A percentile compares a stretch with the other conserved stretches of the same genome.
Conservation (phyloP, 2,329 filamentous ascomycete genomes). For the Neophaeococcomyces aloes region DNA sequence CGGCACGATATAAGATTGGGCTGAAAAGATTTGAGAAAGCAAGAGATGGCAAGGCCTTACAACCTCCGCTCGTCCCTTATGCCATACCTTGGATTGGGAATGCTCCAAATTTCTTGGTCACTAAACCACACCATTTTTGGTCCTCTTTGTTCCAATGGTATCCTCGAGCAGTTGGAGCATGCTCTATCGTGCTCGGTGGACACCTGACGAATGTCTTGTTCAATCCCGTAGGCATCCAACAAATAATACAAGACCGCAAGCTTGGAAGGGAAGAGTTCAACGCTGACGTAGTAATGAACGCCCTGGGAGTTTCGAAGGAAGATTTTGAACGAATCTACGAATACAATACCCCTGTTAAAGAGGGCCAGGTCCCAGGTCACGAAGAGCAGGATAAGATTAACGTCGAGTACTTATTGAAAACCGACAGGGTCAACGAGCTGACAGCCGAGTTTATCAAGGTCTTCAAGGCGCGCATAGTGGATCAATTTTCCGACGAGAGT, state of each 20-base stretch:
- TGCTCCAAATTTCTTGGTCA: constrained; percentile 11
- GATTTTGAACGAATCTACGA: constrained; percentile 9
- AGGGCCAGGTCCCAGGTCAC: constrained; percentile 1
- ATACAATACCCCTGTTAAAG: not conserved
- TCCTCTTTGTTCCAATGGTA: constrained; percentile 9
- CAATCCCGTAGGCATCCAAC: constrained; percentile 10
- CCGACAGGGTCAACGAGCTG: constrained; percentile 11
- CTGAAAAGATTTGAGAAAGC: not conserved
- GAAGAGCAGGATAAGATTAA: constrained; percentile 8
- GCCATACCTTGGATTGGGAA: constrained; percentile 13
- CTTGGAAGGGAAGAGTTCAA: constrained; percentile 12
- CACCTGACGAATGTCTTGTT: constrained; percentile 9
- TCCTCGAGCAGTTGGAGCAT: constrained; percentile 3
- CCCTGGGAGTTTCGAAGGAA: constrained; percentile 8
- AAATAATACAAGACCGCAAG: constrained; percentile 10
- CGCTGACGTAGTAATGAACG: constrained; percentile 4
- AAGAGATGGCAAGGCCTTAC: not conserved
- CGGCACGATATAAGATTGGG: not conserved
- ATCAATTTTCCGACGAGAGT: not conserved
- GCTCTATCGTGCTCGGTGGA: constrained; percentile 11
- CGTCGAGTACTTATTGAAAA: constrained; percentile 10
- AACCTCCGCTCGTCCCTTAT: constrained; percentile 13
- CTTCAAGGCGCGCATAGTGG: constrained; percentile 3
- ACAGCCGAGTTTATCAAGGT: constrained; percentile 11
- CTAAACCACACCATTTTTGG: constrained; percentile 15